Percentiles rank a stretch among this genome's conserved stretches.
Conservation (phyloP, 2,329 filamentous ascomycete species). For the Penicillium griseofulvum region DNA sequence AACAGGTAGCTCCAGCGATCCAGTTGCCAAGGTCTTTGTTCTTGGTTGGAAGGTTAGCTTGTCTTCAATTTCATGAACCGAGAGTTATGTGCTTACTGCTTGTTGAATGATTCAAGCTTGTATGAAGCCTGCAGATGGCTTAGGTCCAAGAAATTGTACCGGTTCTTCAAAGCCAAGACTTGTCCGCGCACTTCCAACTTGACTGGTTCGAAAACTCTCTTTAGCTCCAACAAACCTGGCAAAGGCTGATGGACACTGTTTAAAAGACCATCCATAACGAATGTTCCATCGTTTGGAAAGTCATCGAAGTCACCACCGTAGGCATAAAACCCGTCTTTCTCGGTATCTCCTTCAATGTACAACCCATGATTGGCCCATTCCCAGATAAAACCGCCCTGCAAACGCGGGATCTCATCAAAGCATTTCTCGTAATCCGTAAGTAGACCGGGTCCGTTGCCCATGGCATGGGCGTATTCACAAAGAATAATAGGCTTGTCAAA, state of each 20-base stretch:
- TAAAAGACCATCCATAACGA: constrained; percentile 60
- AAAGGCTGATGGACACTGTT: constrained; percentile 54
- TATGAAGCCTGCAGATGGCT: constrained; percentile 37
- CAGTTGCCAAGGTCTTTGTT: neutral
- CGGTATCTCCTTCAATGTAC: constrained; percentile 33
- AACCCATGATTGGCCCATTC: constrained; percentile 65
- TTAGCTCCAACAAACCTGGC: constrained; percentile 55
- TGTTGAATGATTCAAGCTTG: constrained; percentile 7
- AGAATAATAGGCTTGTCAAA: constrained; percentile 45
- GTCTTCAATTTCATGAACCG: neutral
- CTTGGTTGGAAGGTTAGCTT: neutral
- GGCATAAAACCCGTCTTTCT: constrained; percentile 50
- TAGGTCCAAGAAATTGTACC: constrained; percentile 50
- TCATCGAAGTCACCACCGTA: constrained; percentile 64
- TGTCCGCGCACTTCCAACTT: constrained; percentile 6
- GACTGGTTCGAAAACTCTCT: constrained; percentile 58
- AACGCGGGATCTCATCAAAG: constrained; percentile 59
- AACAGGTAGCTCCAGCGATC: neutral
- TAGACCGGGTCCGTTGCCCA: constrained; percentile 72
- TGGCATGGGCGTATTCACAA: constrained; percentile 60
- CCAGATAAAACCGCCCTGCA: constrained; percentile 68
- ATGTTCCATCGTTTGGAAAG: constrained; percentile 57
- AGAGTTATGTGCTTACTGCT: neutral
- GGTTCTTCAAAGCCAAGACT: constrained; percentile 35
- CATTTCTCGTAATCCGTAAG: constrained; percentile 66